Evolutionary conservation across 2,329 filamentous ascomycete genomes (phyloP).

Genomic region (Alternaria metachromatica): DNA sequence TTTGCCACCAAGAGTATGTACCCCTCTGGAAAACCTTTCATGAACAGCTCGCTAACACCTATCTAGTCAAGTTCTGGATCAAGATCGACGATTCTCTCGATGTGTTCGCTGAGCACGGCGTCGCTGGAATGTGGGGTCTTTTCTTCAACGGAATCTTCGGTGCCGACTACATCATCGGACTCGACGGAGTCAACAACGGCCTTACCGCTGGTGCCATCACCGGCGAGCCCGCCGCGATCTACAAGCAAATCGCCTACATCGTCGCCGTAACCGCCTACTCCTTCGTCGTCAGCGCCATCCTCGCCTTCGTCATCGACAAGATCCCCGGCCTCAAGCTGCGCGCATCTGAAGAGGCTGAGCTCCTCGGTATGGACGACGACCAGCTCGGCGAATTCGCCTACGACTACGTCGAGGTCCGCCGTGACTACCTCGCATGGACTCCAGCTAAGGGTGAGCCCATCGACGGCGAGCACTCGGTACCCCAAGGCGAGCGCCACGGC

Average conservation of each 20-base stretch:
- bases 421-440: conserved; percentile 88
- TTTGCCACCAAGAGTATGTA: conserved; percentile 84
- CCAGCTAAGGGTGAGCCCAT: conserved; percentile 73
- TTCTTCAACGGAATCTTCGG: conserved; percentile 79
- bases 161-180: conserved; percentile 73
- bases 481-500: conserved; percentile 71
- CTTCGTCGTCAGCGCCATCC: conserved; percentile 74
- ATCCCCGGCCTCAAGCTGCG: conserved; percentile 81
- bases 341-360: conserved; percentile 80
- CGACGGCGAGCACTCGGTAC: conserved; percentile 64
- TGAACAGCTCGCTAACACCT: conserved; percentile 24
- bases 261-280: conserved; percentile 70
- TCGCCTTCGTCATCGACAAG: conserved; percentile 77
- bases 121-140: conserved; percentile 83
- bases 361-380: conserved; percentile 88
- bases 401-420: conserved; percentile 87
- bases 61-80: conserved; percentile 72
- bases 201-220: conserved; percentile 70
- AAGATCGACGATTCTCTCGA: conserved; percentile 87
- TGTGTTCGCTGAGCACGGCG: conserved; percentile 87
- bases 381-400: conserved; percentile 90
- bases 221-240: conserved; percentile 75
- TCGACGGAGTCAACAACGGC: conserved; percentile 77
- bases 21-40: not conserved
- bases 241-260: conserved; percentile 82